Evolutionary conservation across 208 protist genomes (phyloP).

Genomic region (Kentomonas sorsogonicus): DNA sequence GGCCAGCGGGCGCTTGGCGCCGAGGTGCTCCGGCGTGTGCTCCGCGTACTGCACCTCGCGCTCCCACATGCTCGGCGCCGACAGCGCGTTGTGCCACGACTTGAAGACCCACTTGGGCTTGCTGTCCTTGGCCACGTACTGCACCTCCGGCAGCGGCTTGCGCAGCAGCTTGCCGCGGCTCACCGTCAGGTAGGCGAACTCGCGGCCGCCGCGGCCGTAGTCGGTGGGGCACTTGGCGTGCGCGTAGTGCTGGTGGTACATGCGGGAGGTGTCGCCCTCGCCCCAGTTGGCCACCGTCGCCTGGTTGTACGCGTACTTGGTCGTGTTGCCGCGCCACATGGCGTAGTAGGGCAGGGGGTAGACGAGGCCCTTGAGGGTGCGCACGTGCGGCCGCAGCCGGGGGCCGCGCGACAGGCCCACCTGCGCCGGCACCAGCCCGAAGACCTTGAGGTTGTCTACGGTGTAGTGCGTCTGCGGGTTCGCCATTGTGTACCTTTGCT

Average conservation of each 20-base stretch:
- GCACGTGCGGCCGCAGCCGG: constrained; percentile 67
- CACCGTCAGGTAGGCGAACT: constrained; percentile 78
- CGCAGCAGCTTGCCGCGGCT: constrained; percentile 57
- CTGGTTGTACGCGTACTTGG: constrained; percentile 83
- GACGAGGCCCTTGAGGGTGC: constrained; percentile 51
- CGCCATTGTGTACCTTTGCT: constrained; percentile 14
- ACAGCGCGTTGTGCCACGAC: constrained; percentile 85
- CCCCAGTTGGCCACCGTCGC: constrained; percentile 72
- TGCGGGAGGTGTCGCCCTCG: constrained; percentile 63
- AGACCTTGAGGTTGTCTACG: constrained; percentile 47
- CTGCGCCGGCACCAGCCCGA: constrained; percentile 60
- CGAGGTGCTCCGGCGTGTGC: constrained; percentile 83
- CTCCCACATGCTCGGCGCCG: constrained; percentile 77
- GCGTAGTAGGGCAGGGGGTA: constrained; percentile 87
- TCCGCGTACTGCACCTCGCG: constrained; percentile 87
- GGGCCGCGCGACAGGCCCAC: constrained; percentile 74
- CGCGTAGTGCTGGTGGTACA: constrained; percentile 88
- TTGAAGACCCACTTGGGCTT: constrained; percentile 89
- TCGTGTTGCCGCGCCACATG: constrained; percentile 89
- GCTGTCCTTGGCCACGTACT: constrained; percentile 66
- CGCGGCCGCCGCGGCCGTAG: constrained; percentile 81
- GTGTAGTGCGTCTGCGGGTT: constrained; percentile 63
- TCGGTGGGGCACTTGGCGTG: constrained; percentile 88
- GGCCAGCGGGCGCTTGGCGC: constrained; percentile 75
- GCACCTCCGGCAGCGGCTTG: constrained; percentile 78